These are phyloP conservation scores for Aegilops longissima DNA, from an alignment of 176 grass and related monocot genomes.

Conservation along the genomic window DNA sequence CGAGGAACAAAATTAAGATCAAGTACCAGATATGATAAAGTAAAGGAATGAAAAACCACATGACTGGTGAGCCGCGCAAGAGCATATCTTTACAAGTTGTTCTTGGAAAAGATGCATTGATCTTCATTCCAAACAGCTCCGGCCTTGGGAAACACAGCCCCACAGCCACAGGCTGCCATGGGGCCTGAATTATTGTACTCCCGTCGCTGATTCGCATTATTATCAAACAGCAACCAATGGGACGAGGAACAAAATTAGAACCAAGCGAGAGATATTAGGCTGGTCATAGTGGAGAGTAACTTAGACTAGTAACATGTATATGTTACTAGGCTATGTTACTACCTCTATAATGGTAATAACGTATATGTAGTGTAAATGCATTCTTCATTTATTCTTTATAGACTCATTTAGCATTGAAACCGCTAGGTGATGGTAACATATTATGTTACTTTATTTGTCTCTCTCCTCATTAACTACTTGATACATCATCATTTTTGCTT, in stretches of 20 bases:
- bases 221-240: slow-evolving; percentile 2
- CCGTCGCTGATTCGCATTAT: slow-evolving; percentile 27
- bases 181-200: slow-evolving; percentile 49
- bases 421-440: too few relatives aligned
- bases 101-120: not conserved
- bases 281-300: too few relatives aligned
- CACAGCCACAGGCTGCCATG: slow-evolving; percentile 26
- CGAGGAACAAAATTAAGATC: slow-evolving; percentile 27
- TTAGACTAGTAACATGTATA: too few relatives aligned
- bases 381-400: too few relatives aligned
- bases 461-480: too few relatives aligned
- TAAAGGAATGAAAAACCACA: slow-evolving; percentile 12
- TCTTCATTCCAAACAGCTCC: slow-evolving; percentile 29
- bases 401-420: too few relatives aligned
- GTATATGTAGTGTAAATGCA: too few relatives aligned
- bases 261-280: slow-evolving; percentile 14
- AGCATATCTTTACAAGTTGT: not conserved
- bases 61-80: not conserved
- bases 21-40: slow-evolving; percentile 16
- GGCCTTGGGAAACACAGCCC: slow-evolving; percentile 29
- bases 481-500: too few relatives aligned
- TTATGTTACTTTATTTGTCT: too few relatives aligned
- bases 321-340: too few relatives aligned
- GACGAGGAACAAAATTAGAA: slow-evolving; percentile 27
- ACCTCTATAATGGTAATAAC: too few relatives aligned